These are phyloP conservation scores for Astrocystis sublimbata DNA, from an alignment of 495 filamentous ascomycete genomes.

Conservation along the genomic window DNA sequence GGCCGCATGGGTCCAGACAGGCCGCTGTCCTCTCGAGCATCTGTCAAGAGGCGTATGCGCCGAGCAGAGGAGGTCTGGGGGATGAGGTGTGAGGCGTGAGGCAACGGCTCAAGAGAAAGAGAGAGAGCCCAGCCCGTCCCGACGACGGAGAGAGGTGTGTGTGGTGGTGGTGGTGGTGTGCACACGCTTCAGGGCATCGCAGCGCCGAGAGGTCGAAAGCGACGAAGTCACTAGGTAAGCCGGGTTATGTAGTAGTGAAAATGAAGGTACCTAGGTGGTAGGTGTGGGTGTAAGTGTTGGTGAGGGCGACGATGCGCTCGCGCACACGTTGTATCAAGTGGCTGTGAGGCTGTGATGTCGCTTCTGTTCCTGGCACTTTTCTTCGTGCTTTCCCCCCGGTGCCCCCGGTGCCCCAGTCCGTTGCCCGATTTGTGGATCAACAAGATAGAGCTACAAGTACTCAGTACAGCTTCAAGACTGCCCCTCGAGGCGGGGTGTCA, in stretches of 20 bases:
- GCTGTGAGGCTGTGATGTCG: not conserved
- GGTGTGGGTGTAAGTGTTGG: not conserved
- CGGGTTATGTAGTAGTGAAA: too few relatives aligned
- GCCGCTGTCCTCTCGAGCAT: conserved; percentile 85
- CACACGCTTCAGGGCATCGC: not conserved
- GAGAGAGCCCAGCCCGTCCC: not conserved
- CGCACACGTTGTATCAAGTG: too few relatives aligned
- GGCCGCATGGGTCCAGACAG: conserved; percentile 74
- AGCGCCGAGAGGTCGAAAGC: too few relatives aligned
- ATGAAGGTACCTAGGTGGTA: not conserved
- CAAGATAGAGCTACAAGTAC: too few relatives aligned
- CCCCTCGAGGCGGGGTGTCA: too few relatives aligned
- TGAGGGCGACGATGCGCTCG: not conserved
- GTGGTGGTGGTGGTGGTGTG: not conserved
- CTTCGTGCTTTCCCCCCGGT: too few relatives aligned
- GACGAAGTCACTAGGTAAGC: too few relatives aligned
- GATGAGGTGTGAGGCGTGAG: not conserved
- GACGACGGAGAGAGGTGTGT: conserved; percentile 1
- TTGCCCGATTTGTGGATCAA: too few relatives aligned
- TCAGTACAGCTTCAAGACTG: too few relatives aligned
- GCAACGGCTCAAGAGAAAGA: not conserved
- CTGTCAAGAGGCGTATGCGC: too few relatives aligned
- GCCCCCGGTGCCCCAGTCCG: too few relatives aligned
- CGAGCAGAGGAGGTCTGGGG: conserved; percentile 8
- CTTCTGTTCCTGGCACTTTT: not conserved